Conservation (phyloP, 805 yeast species). For the Vanderwaltozyma yarrowii region DNA sequence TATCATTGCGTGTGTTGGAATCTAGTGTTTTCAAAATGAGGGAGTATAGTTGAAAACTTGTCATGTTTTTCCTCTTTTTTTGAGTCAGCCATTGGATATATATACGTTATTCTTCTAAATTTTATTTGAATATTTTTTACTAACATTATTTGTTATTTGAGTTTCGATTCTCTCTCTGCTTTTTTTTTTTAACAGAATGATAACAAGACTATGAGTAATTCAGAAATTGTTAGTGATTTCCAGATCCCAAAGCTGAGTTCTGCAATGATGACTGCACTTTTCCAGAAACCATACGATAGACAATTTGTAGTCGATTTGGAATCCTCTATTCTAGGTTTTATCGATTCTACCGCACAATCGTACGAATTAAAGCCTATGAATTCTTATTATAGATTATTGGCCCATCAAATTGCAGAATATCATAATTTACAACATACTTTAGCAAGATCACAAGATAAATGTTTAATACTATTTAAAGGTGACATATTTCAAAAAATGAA, state of each 20-base stretch:
- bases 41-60: too few relatives aligned
- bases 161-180: too few relatives aligned
- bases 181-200: too few relatives aligned
- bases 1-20: too few relatives aligned
- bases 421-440: constrained; percentile 49
- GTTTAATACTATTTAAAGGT: constrained; percentile 35
- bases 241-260: constrained; percentile 14
- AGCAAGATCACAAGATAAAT: constrained; percentile 39
- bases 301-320: constrained; percentile 42
- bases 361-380: constrained; percentile 46
- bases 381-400: constrained; percentile 55
- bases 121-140: too few relatives aligned
- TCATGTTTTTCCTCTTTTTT: too few relatives aligned
- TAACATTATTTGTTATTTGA: too few relatives aligned
- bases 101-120: too few relatives aligned
- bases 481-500: constrained; percentile 13
- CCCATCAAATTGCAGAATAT: constrained; percentile 63
- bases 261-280: constrained; percentile 33
- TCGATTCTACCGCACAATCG: constrained; percentile 32
- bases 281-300: constrained; percentile 36
- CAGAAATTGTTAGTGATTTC: not conserved
- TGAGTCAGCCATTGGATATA: too few relatives aligned
- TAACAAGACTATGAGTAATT: not conserved
- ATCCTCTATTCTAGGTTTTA: constrained; percentile 36
- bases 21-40: too few relatives aligned